Percentiles rank a stretch among this genome's conserved stretches.
Evolutionary conservation across 768 basidiomycete genomes (phyloP).

Genomic region (Collybia sordida): DNA sequence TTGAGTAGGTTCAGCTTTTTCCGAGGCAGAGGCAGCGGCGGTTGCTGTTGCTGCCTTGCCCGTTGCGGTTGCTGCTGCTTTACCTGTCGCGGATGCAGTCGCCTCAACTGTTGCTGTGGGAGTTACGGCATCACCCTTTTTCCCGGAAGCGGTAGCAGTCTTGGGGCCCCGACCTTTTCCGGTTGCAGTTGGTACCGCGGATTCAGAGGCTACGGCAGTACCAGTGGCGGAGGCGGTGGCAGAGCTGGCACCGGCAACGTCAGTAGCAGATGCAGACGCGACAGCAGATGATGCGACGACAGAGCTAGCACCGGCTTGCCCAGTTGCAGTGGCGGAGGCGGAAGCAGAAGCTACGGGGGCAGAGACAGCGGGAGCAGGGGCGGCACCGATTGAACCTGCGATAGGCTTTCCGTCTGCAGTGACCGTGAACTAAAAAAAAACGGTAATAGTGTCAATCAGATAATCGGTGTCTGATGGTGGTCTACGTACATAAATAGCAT

Average conservation of each 20-base stretch:
- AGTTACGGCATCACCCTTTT: not conserved
- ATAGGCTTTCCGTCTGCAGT: slow-evolving; percentile 28
- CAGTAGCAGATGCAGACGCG: not conserved
- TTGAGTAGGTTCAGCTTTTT: not conserved
- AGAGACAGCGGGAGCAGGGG: slow-evolving; percentile 1
- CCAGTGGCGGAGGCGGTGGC: slow-evolving; percentile 9
- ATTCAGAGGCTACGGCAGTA: slow-evolving; percentile 7
- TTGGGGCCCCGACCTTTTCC: slow-evolving; percentile 8
- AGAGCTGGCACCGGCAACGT: slow-evolving; percentile 6
- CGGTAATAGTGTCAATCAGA: not conserved
- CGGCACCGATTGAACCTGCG: not conserved
- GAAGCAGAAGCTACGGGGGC: slow-evolving; percentile 8
- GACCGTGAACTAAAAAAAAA: slow-evolving; percentile 28
- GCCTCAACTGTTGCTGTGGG: not conserved
- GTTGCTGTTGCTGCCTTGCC: not conserved
- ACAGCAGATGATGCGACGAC: not conserved
- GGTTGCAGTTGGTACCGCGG: slow-evolving; percentile 11
- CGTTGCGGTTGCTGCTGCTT: not conserved
- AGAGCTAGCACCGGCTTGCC: slow-evolving; percentile 8
- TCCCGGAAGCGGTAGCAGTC: not conserved
- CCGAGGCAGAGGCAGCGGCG: slow-evolving; percentile 4
- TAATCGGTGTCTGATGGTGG: slow-evolving; percentile 4
- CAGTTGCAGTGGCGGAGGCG: slow-evolving; percentile 7
- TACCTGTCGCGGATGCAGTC: slow-evolving; percentile 6
- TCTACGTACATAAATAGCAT: slow-evolving; percentile 41